Evolutionary conservation across 163 green algal genomes (phyloP).

Genomic region (Scenedesmus sp.): DNA sequence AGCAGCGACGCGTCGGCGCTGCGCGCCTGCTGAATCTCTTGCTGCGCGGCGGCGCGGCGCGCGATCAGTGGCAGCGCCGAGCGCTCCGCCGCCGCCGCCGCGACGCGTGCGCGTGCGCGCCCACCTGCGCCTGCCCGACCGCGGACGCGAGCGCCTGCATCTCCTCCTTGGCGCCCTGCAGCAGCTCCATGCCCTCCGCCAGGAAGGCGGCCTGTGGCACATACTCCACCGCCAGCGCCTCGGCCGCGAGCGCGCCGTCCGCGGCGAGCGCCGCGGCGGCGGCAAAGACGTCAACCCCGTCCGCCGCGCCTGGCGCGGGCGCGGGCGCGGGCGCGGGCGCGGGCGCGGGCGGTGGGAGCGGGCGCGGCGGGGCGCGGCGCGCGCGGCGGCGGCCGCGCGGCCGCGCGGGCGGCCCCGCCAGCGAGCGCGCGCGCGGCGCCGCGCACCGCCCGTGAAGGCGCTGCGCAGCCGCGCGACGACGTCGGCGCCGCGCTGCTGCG

Average conservation of each 20-base stretch:
- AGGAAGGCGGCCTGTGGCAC: conserved; percentile 22
- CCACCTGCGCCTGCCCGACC: conserved; percentile 26
- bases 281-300: conserved; percentile 33
- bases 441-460: conserved; percentile 27
- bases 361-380: too few species aligned
- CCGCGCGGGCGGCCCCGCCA: neutral
- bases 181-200: conserved; percentile 25
- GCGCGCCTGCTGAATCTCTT: conserved; percentile 15
- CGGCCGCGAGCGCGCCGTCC: conserved; percentile 21
- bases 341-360: too few species aligned
- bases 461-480: conserved; percentile 6
- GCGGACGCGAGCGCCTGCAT: conserved; percentile 18
- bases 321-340: conserved; percentile 11
- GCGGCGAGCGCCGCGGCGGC: conserved; percentile 27
- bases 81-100: neutral
- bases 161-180: conserved; percentile 34
- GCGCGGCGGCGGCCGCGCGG: too few species aligned
- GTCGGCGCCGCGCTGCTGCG: neutral
- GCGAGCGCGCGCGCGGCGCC: neutral
- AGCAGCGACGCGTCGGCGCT: conserved; percentile 18
- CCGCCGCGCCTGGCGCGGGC: conserved; percentile 17
- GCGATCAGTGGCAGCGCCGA: neutral
- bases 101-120: neutral
- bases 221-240: conserved; percentile 18
- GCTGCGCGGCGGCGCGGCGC: neutral